These are phyloP conservation scores for Terana coerulea DNA, from an alignment of 768 basidiomycete species.

Conservation along the genomic window DNA sequence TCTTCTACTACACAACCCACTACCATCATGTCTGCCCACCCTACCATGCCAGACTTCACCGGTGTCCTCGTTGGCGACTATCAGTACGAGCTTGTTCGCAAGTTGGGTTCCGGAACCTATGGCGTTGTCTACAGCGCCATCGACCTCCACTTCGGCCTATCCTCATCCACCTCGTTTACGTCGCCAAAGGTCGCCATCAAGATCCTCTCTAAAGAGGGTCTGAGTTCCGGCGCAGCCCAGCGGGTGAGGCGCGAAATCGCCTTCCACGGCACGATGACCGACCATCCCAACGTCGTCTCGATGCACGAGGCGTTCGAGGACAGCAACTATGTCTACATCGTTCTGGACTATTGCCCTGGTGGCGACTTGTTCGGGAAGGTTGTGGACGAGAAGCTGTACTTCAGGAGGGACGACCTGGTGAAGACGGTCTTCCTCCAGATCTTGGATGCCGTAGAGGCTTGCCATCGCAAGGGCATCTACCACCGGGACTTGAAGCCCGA, in stretches of 20 bases:
- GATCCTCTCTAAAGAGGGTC: constrained; percentile 15
- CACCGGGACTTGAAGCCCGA: constrained; percentile 62
- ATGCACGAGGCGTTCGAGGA: constrained; percentile 65
- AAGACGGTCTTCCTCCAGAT: constrained; percentile 50
- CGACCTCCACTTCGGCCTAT: constrained; percentile 8
- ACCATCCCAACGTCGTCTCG: constrained; percentile 64
- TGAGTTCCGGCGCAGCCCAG: constrained; percentile 5
- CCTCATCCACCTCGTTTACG: background rate
- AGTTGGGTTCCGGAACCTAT: constrained; percentile 20
- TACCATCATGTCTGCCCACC: background rate
- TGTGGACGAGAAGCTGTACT: constrained; percentile 30
- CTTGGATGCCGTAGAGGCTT: constrained; percentile 48
- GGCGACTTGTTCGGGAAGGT: constrained; percentile 49
- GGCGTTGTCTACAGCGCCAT: constrained; percentile 22
- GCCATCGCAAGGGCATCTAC: constrained; percentile 46
- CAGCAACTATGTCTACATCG: constrained; percentile 61
- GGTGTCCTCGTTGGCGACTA: constrained; percentile 14
- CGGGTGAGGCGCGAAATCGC: constrained; percentile 51
- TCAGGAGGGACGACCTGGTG: constrained; percentile 43
- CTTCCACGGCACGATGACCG: constrained; percentile 48
- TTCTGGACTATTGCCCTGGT: constrained; percentile 42
- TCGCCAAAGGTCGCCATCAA: constrained; percentile 16
- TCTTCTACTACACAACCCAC: background rate
- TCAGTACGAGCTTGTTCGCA: constrained; percentile 16
- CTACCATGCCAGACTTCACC: constrained; percentile 19